A percentile compares a stretch with the other conserved stretches of the same genome.
Conservation (phyloP, 2,329 filamentous ascomycete species). For the Xylaria sp. region DNA sequence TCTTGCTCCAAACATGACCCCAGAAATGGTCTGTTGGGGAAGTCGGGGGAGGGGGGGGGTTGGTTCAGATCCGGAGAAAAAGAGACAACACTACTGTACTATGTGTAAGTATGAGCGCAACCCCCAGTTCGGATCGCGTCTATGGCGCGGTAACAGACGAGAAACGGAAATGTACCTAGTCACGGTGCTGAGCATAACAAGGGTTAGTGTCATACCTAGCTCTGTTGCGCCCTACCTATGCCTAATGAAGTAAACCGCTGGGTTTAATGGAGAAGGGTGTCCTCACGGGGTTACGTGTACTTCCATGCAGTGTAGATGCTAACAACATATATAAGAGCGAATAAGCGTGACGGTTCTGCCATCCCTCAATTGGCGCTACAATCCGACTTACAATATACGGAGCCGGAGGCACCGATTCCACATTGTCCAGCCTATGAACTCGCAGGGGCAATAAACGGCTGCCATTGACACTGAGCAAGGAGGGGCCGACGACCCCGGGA, state of each 20-base stretch:
- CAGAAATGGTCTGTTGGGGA: no score
- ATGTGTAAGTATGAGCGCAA: slow-evolving; percentile 22
- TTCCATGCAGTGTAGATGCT: background rate
- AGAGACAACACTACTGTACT: no score
- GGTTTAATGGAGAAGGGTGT: background rate
- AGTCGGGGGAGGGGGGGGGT: no score
- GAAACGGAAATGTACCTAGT: background rate
- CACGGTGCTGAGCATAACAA: background rate
- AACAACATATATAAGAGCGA: slow-evolving; percentile 4
- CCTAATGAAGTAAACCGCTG: slow-evolving; percentile 15
- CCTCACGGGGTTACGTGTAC: background rate
- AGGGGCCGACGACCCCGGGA: slow-evolving; percentile 15
- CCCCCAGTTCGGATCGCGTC: slow-evolving; percentile 16
- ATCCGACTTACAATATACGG: slow-evolving; percentile 21
- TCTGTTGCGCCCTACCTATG: slow-evolving; percentile 3
- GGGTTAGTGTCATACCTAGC: background rate
- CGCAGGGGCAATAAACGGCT: slow-evolving; percentile 11
- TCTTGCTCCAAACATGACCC: slow-evolving; percentile 13
- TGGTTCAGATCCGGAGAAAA: no score
- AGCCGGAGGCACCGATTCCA: slow-evolving; percentile 26
- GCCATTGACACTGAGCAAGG: slow-evolving; percentile 4
- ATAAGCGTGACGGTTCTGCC: slow-evolving; percentile 11
- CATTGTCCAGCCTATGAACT: slow-evolving; percentile 25
- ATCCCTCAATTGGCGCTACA: slow-evolving; percentile 8
- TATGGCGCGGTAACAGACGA: background rate